phyloP scores from a whole-genome alignment of 1,284 basidiomycete species.

The Ceratobasidium sp. region DNA sequence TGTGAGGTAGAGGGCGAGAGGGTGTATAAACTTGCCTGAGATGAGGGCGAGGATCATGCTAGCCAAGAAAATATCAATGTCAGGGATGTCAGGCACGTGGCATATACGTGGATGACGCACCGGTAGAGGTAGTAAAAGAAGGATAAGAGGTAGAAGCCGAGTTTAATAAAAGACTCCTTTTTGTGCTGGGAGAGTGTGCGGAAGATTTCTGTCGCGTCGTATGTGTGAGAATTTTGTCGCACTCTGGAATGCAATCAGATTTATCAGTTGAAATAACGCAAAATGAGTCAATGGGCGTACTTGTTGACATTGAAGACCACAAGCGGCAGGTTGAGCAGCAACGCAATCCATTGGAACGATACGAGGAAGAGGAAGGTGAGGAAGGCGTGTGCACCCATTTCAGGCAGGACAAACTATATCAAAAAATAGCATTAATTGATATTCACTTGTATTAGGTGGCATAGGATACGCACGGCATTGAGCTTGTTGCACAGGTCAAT shows the following conservation, averaged over 20 bases:
- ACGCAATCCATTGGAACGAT: slow-evolving; percentile 93
- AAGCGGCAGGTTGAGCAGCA: slow-evolving; percentile 89
- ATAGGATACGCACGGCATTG: slow-evolving; percentile 75
- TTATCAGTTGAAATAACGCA: not conserved
- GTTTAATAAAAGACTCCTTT: slow-evolving; percentile 95
- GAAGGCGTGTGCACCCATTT: slow-evolving; percentile 94
- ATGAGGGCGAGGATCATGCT: slow-evolving; percentile 89
- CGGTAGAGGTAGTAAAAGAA: slow-evolving; percentile 98
- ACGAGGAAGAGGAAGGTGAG: slow-evolving; percentile 87
- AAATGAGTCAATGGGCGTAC: slow-evolving; percentile 57
- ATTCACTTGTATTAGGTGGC: not conserved
- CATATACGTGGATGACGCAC: slow-evolving; percentile 56
- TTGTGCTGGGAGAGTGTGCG: slow-evolving; percentile 92
- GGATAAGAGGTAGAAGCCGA: slow-evolving; percentile 90
- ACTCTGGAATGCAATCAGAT: slow-evolving; percentile 62
- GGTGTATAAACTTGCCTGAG: slow-evolving; percentile 55
- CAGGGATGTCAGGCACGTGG: slow-evolving; percentile 2
- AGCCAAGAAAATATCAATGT: not conserved
- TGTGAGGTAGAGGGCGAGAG: slow-evolving; percentile 19
- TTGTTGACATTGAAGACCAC: slow-evolving; percentile 94
- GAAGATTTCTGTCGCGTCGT: slow-evolving; percentile 99
- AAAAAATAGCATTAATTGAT: not conserved
- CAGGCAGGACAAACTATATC: slow-evolving; percentile 90
- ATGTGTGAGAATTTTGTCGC: slow-evolving; percentile 93
- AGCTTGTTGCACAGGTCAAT: slow-evolving; percentile 99